phyloP scores from a whole-genome alignment of 352 stramenopile species.

The Globisporangium yorkense region DNA sequence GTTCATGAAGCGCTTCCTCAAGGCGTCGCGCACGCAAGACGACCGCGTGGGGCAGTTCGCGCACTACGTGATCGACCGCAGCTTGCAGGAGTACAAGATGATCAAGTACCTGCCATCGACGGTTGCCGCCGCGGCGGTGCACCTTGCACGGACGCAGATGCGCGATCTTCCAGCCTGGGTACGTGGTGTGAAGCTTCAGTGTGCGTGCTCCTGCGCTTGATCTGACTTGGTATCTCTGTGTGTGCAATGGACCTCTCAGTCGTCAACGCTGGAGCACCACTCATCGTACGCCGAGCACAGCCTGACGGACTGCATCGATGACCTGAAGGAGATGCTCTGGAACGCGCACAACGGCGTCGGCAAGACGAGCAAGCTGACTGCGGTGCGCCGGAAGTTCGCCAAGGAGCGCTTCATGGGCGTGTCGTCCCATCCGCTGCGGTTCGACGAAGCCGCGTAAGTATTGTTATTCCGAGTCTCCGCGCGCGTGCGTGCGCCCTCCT shows the following conservation, averaged over 20 bases:
- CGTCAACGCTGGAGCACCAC: slow-evolving; percentile 64
- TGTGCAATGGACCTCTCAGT: slow-evolving; percentile 23
- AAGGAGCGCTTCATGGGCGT: slow-evolving; percentile 80
- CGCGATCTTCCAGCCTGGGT: slow-evolving; percentile 68
- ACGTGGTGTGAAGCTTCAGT: slow-evolving; percentile 12
- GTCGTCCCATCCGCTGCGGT: slow-evolving; percentile 45
- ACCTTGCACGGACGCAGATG: slow-evolving; percentile 91
- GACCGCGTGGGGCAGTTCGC: slow-evolving; percentile 87
- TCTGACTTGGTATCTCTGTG: slow-evolving; percentile 12
- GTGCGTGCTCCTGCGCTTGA: background rate
- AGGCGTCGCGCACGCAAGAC: slow-evolving; percentile 67
- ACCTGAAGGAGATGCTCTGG: slow-evolving; percentile 79
- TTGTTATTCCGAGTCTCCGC: slow-evolving; percentile 11
- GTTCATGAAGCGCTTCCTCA: slow-evolving; percentile 86
- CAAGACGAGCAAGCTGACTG: slow-evolving; percentile 74
- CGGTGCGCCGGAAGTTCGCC: slow-evolving; percentile 81
- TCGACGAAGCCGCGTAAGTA: slow-evolving; percentile 39
- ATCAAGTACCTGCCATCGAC: slow-evolving; percentile 97
- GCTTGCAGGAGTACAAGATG: slow-evolving; percentile 98
- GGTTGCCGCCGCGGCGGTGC: slow-evolving; percentile 95
- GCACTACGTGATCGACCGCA: slow-evolving; percentile 98
- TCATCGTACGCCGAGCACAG: slow-evolving; percentile 67
- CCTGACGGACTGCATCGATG: slow-evolving; percentile 55
- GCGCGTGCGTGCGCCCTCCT: background rate
- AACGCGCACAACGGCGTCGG: slow-evolving; percentile 61